Base-by-base conservation (phyloP, 2,329 filamentous ascomycete genomes). In the Tolypocladium album region DNA sequence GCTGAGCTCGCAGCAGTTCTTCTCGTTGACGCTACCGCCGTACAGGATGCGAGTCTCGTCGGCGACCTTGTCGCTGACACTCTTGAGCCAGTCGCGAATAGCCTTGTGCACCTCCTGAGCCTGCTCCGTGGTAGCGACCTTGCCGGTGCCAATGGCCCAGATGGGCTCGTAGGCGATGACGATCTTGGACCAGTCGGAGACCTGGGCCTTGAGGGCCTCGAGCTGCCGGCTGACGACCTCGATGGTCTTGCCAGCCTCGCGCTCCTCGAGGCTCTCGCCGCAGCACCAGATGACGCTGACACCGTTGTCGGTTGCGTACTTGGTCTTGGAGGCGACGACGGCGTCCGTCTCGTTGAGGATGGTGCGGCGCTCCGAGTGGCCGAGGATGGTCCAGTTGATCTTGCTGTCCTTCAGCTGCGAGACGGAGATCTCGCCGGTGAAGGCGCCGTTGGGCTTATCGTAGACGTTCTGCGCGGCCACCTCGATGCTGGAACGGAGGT, bases 121-220 rank as follows among this genome's bases (percentile, higher is more conserved):
- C 83, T 96, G 92, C 78, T 91, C 82, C 62, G 87, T 92, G 64
- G 87, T 89, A 68, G 91, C 91, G 66, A 95, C 91, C 82, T 94
- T 95, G 76, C 94, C 94, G 67, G 94, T 97, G 68, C 93, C 93
- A 68, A 87, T 89, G 74, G 86, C 92, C 93, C 94, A 99, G 82
- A 99, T 95, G 71, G 94, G 94, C 85, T 99, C 94, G 79, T 99
- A 99, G 71, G 94, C 94, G 71, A 99, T 84, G 74, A 99, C 94
- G 66, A 99, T 85, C 82, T 94, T 94, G 71, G 81, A 84, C 94
- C 94, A 99, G 80, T 96, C 90, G 69, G 85, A 79, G 72, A 90
- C 79, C 80, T 88, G 82, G 69, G 79, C 76, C 75, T 92, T 87
- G 65, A 93, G 90, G 66, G 92, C 92, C 65, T 86, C 83, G 69